Percentiles rank a stretch among this genome's conserved stretches.
Evolutionary conservation across 2,329 filamentous ascomycete species (phyloP).

Genomic region (Calonectria crousiana): DNA sequence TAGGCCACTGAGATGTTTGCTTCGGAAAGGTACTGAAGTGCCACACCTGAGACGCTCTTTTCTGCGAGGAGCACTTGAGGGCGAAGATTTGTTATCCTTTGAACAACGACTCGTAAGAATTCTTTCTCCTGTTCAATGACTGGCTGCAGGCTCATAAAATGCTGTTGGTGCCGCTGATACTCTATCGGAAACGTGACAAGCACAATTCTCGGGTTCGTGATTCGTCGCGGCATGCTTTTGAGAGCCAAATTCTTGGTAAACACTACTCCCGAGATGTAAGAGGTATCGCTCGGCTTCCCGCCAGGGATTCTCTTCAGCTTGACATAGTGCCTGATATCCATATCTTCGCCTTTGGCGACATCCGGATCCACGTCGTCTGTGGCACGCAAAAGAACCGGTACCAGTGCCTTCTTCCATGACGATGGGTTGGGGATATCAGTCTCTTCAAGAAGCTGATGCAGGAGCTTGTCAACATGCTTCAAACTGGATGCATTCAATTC

Average conservation of each 20-base stretch:
- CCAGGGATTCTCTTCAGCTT: slow-evolving; percentile 97
- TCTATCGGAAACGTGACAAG: slow-evolving; percentile 97
- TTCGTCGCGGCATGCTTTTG: slow-evolving; percentile 94
- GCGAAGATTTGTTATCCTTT: slow-evolving; percentile 86
- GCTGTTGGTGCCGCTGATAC: slow-evolving; percentile 86
- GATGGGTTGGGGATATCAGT: slow-evolving; percentile 76
- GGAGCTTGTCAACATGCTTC: slow-evolving; percentile 86
- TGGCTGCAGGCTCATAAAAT: slow-evolving; percentile 98
- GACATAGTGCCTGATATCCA: slow-evolving; percentile 97
- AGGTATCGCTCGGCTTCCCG: slow-evolving; percentile 88
- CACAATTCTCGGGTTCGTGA: slow-evolving; percentile 85
- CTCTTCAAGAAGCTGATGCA: slow-evolving; percentile 87
- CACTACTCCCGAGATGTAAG: slow-evolving; percentile 96
- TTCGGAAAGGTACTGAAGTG: slow-evolving; percentile 87
- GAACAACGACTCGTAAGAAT: slow-evolving; percentile 91
- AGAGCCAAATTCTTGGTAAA: slow-evolving; percentile 97
- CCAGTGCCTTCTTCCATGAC: slow-evolving; percentile 89
- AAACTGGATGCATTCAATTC: slow-evolving; percentile 90
- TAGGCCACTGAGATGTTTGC: slow-evolving; percentile 93
- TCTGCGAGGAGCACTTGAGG: slow-evolving; percentile 93
- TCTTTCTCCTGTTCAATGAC: slow-evolving; percentile 97
- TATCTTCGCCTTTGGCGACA: slow-evolving; percentile 89
- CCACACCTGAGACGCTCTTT: slow-evolving; percentile 91
- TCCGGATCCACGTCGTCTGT: slow-evolving; percentile 96
- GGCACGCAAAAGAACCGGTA: slow-evolving; percentile 90